phyloP scores from a whole-genome alignment of 2,329 filamentous ascomycete genomes.

The Colletotrichum brevisporum region DNA sequence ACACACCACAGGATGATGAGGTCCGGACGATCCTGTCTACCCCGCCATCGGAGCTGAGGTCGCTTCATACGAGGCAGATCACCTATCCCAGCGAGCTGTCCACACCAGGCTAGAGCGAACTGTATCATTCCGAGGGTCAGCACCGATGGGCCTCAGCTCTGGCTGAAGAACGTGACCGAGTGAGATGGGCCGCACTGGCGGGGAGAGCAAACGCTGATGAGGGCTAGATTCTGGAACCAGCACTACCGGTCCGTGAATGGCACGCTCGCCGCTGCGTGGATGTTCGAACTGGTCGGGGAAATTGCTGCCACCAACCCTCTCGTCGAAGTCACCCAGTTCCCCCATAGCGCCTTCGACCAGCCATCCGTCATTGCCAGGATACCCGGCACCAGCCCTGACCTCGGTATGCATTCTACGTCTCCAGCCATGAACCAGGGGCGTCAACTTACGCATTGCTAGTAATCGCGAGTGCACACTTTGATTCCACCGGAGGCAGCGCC shows the following conservation, averaged over 20 bases:
- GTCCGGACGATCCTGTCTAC: slow-evolving; percentile 45
- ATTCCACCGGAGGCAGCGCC: slow-evolving; percentile 58
- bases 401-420: slow-evolving; percentile 43
- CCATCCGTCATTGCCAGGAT: slow-evolving; percentile 62
- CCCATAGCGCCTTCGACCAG: slow-evolving; percentile 59
- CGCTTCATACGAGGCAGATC: slow-evolving; percentile 44
- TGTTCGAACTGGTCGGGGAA: slow-evolving; percentile 55
- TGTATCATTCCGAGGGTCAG: slow-evolving; percentile 49
- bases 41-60: slow-evolving; percentile 24
- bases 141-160: slow-evolving; percentile 50
- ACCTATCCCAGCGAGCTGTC: slow-evolving; percentile 51
- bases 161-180: slow-evolving; percentile 53
- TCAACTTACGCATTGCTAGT: slow-evolving; percentile 35
- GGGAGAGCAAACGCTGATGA: not conserved
- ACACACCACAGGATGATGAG: slow-evolving; percentile 44
- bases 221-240: slow-evolving; percentile 54
- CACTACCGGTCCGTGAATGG: slow-evolving; percentile 61
- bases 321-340: slow-evolving; percentile 57
- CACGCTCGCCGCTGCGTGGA: slow-evolving; percentile 57
- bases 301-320: slow-evolving; percentile 55
- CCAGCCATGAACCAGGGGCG: rapidly evolving
- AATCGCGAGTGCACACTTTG: slow-evolving; percentile 62
- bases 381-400: slow-evolving; percentile 54
- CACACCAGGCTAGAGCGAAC: slow-evolving; percentile 52
- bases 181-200: slow-evolving; percentile 13